These are phyloP conservation scores for Fennellomyces sp. DNA, from an alignment of 371 early-diverging fungal species.

Conservation along the genomic window DNA sequence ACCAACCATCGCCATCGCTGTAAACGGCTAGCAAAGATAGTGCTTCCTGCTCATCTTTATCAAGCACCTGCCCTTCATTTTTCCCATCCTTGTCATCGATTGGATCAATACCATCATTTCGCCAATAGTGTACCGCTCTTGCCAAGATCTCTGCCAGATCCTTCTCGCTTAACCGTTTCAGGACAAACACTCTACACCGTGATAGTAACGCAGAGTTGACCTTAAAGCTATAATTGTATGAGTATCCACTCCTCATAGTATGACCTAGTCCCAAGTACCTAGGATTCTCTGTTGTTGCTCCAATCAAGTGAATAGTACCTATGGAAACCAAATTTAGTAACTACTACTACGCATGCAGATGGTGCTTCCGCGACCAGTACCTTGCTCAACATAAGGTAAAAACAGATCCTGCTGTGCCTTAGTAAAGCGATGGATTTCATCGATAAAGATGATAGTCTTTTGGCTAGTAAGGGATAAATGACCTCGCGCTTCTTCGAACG, in stretches of 20 bases:
- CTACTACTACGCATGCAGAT: no score
- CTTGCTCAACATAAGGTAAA: slow-evolving; percentile 80
- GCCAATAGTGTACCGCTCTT: slow-evolving; percentile 56
- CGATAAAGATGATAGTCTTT: slow-evolving; percentile 80
- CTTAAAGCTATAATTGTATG: slow-evolving; percentile 72
- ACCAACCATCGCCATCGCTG: slow-evolving; percentile 74
- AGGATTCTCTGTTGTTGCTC: slow-evolving; percentile 92
- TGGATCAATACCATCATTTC: slow-evolving; percentile 18
- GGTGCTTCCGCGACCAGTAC: no score
- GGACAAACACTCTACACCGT: slow-evolving; percentile 78
- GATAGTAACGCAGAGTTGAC: slow-evolving; percentile 83
- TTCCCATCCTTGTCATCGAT: slow-evolving; percentile 1
- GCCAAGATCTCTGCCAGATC: slow-evolving; percentile 64
- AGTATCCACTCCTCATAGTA: background rate
- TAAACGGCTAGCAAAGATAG: slow-evolving; percentile 52
- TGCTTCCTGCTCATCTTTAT: slow-evolving; percentile 36
- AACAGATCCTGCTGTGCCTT: slow-evolving; percentile 90
- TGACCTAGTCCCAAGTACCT: slow-evolving; percentile 40
- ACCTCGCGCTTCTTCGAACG: slow-evolving; percentile 74
- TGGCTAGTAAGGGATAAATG: slow-evolving; percentile 56
- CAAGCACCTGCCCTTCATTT: slow-evolving; percentile 2
- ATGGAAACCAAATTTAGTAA: no score
- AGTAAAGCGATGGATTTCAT: slow-evolving; percentile 90
- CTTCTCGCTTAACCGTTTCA: slow-evolving; percentile 61
- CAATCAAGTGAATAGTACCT: slow-evolving; percentile 76